phyloP scores from a whole-genome alignment of 805 yeast species.

The Spathaspora hagerdaliae region DNA sequence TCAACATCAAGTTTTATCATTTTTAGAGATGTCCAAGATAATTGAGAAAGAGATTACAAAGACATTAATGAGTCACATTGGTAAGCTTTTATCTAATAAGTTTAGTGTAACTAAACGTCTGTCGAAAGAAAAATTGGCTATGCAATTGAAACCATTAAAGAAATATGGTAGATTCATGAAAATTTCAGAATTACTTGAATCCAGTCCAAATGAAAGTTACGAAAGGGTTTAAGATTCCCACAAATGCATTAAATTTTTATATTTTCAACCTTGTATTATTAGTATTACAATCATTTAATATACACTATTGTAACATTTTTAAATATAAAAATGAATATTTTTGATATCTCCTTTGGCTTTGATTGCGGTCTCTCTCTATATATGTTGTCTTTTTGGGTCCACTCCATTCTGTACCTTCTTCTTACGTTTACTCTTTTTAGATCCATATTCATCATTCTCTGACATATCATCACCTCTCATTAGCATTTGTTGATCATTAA shows the following conservation, averaged over 20 bases:
- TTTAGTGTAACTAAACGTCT: constrained; percentile 13
- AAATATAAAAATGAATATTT: no score
- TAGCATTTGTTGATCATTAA: constrained; percentile 43
- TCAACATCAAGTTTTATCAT: constrained; percentile 26
- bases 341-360: neutral
- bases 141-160: constrained; percentile 13
- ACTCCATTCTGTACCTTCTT: constrained; percentile 32
- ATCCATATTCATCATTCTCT: constrained; percentile 35
- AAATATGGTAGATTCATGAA: constrained; percentile 20
- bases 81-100: constrained; percentile 33
- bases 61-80: constrained; percentile 31
- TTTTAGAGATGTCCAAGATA: constrained; percentile 31
- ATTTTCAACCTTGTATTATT: neutral
- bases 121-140: constrained; percentile 9
- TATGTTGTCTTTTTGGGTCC: constrained; percentile 35
- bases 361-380: constrained; percentile 7
- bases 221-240: neutral
- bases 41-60: constrained; percentile 28
- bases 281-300: neutral
- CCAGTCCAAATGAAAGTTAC: neutral
- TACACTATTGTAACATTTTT: neutral
- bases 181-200: constrained; percentile 16
- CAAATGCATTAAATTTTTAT: no score
- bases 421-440: constrained; percentile 33
- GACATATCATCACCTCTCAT: constrained; percentile 39